Conservation (phyloP, 495 filamentous ascomycete species). For the Penicillium coffeae region DNA sequence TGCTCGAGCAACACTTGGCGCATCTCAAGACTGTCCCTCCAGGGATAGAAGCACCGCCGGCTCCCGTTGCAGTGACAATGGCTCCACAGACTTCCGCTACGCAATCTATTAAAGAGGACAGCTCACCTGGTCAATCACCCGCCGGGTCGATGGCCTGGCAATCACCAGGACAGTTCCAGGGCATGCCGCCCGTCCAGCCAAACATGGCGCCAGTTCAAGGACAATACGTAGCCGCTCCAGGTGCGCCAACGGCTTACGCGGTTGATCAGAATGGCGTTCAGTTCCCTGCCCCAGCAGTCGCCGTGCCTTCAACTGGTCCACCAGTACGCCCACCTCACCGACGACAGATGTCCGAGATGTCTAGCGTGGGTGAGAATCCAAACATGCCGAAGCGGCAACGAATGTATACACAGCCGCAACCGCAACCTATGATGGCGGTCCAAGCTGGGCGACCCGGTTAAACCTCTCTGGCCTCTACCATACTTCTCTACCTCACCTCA, state of each 20-base stretch:
- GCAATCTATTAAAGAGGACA: conserved; percentile 74
- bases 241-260: conserved; percentile 39
- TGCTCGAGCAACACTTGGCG: conserved; percentile 83
- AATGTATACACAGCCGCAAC: conserved; percentile 53
- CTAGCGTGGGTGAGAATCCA: conserved; percentile 50
- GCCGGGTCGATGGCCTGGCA: conserved; percentile 69
- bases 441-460: conserved; percentile 38
- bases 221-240: conserved; percentile 44
- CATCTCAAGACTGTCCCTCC: conserved; percentile 64
- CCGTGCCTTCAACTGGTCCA: conserved; percentile 42
- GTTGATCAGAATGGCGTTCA: conserved; percentile 52
- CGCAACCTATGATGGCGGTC: conserved; percentile 44
- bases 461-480: background rate
- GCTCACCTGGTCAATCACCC: conserved; percentile 74
- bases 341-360: conserved; percentile 65
- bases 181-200: conserved; percentile 55
- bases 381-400: conserved; percentile 60
- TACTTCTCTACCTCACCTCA: background rate
- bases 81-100: conserved; percentile 49
- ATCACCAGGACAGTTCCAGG: conserved; percentile 64
- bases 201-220: conserved; percentile 49
- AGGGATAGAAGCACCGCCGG: conserved; percentile 52
- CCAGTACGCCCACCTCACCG: conserved; percentile 48
- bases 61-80: conserved; percentile 47
- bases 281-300: conserved; percentile 45